These are phyloP conservation scores for Fusarium mangiferae DNA, from an alignment of 2,329 filamentous ascomycete species.

Conservation along the genomic window DNA sequence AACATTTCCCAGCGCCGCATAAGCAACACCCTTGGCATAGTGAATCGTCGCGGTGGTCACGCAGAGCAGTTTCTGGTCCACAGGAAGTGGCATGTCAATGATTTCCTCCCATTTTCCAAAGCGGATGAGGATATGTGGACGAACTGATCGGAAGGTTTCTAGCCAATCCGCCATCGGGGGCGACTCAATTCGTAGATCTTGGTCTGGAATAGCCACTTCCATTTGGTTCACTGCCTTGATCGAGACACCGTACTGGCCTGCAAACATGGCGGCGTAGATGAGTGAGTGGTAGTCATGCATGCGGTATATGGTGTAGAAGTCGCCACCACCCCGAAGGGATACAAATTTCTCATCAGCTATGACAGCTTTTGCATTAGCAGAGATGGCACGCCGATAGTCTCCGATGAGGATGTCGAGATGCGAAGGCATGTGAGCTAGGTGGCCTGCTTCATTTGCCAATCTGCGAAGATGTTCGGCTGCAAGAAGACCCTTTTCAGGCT, in stretches of 20 bases:
- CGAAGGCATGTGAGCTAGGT: constrained; percentile 78
- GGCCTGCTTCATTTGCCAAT: constrained; percentile 74
- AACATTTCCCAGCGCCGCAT: constrained; percentile 65
- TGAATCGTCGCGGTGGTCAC: constrained; percentile 73
- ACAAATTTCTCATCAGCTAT: constrained; percentile 73
- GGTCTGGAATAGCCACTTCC: constrained; percentile 69
- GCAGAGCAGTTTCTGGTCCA: constrained; percentile 68
- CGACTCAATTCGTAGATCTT: constrained; percentile 55
- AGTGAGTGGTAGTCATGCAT: constrained; percentile 78
- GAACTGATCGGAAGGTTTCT: constrained; percentile 72
- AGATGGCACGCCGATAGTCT: constrained; percentile 72
- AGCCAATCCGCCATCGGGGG: constrained; percentile 81
- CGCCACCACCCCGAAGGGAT: constrained; percentile 63
- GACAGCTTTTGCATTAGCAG: constrained; percentile 69
- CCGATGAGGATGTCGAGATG: constrained; percentile 79
- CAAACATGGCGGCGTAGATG: constrained; percentile 81
- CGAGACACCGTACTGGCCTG: constrained; percentile 69
- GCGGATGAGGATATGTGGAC: constrained; percentile 74
- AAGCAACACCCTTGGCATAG: constrained; percentile 75
- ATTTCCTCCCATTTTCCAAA: constrained; percentile 78
- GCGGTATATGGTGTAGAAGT: constrained; percentile 80
- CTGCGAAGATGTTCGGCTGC: constrained; percentile 69
- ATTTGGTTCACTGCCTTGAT: constrained; percentile 67
- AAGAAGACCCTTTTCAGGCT: constrained; percentile 68
- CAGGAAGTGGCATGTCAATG: constrained; percentile 63